A percentile compares a stretch with the other conserved stretches of the same genome.
phyloP scores from a whole-genome alignment of 768 basidiomycete genomes.

The Phylloporus arenicola region DNA sequence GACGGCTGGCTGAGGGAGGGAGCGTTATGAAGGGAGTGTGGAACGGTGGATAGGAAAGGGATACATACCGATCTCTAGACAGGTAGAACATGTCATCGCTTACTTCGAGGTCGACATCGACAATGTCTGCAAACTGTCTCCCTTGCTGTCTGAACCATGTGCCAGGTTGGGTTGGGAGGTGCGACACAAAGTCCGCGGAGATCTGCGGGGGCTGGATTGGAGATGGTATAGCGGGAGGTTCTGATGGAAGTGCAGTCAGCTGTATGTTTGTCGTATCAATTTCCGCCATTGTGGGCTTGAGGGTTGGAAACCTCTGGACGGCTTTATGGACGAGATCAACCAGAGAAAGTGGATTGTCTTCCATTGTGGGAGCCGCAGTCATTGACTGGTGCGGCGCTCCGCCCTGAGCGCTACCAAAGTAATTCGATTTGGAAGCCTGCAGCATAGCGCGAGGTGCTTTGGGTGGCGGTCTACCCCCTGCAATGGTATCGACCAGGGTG shows the following conservation, averaged over 20 bases:
- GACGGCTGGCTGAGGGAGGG: not conserved
- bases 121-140: constrained; percentile 13
- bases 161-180: constrained; percentile 17
- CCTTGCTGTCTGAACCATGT: constrained; percentile 26
- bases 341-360: not conserved
- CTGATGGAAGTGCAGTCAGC: not conserved
- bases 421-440: not conserved
- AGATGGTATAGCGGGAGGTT: not conserved
- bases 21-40: not conserved
- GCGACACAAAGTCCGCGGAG: constrained; percentile 8
- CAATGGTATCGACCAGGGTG: constrained; percentile 17
- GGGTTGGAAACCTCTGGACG: constrained; percentile 6
- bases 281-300: not conserved
- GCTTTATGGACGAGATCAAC: constrained; percentile 3
- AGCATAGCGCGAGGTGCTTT: constrained; percentile 22
- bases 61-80: constrained; percentile 15
- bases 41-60: not conserved
- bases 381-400: not conserved
- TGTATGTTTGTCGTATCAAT: not conserved
- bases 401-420: not conserved
- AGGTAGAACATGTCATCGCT: constrained; percentile 19
- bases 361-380: constrained; percentile 4
- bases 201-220: not conserved
- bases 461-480: constrained; percentile 9
- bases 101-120: constrained; percentile 20